Base-by-base conservation (phyloP, 495 filamentous ascomycete genomes). In the Tuber borchii region DNA sequence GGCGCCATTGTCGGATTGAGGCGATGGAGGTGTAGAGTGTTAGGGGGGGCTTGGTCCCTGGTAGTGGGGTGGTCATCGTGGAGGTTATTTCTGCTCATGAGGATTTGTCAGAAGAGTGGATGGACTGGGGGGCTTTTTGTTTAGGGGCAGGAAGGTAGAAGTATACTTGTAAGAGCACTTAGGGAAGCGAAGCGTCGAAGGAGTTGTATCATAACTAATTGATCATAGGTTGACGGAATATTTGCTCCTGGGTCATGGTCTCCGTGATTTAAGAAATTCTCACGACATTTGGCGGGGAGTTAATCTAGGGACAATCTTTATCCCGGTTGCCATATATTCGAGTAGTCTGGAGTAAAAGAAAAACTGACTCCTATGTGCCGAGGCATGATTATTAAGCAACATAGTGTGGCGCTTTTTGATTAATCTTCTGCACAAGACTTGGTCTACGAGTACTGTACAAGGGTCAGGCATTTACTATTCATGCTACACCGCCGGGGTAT, bases 21-120 rank as follows among this genome's bases (percentile, higher is more conserved):
- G 90, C 84, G 75, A 94, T 88, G 79, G 91, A 89, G 76, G 90
- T 91, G 84, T 95, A 90, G 80, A 97, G 85, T 83, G 91, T 89
- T 81, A 95, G 89, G 8, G 86, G 84, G n/a, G 87, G 72, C 12
- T 51, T n/a, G 37, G 74, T 51, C 31, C 56, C 12, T 19, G 74
- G 76, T 56, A 76, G 68, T 31, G 37, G 26, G 51, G 37, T 65
- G 61, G 17, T 37, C 56, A 22, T 43, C 14, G 78, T 20, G 69
- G 78, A 44, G 77, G 77, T 44, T 77, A 79, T 76, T 40, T n/a
- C 69, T 75, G 6, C 16, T 16, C 56, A 17, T 65, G 26, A 34
- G 56, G 26, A 17, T 19, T 7, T 17, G 56, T 65, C 19, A 65
- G 56, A 31, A 65, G 56, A 34, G 26, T 34, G 56, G 26, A 34